Evolutionary conservation across 2,329 filamentous ascomycete species (phyloP).

Genomic region (Ustilaginoidea virens): DNA sequence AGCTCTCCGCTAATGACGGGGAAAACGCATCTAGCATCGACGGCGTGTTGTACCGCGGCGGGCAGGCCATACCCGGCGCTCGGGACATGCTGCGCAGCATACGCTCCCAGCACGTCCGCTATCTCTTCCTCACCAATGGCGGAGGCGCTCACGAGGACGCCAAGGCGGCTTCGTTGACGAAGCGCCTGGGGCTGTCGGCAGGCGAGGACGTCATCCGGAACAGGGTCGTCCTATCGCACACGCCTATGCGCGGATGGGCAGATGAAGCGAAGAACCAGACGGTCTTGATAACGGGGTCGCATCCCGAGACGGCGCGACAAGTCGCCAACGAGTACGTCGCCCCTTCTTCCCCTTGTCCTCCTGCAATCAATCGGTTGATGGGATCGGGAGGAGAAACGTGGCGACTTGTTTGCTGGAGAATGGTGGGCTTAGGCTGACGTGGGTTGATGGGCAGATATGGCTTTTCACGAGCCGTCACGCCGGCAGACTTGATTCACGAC

Average conservation of each 20-base stretch:
- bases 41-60: conserved; percentile 79
- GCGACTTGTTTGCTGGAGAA: too few species aligned
- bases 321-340: conserved; percentile 50
- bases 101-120: conserved; percentile 62
- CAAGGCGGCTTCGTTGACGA: conserved; percentile 18
- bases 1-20: neutral
- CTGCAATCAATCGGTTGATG: neutral
- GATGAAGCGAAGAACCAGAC: conserved; percentile 28
- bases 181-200: conserved; percentile 16
- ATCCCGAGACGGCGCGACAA: conserved; percentile 48
- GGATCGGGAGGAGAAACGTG: neutral
- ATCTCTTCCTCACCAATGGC: conserved; percentile 91
- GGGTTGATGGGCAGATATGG: conserved; percentile 37
- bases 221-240: conserved; percentile 63
- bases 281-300: conserved; percentile 60
- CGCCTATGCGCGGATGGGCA: conserved; percentile 55
- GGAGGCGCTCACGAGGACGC: conserved; percentile 63
- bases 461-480: conserved; percentile 69
- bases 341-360: neutral
- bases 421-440: conserved; percentile 3
- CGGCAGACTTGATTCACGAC: conserved; percentile 64
- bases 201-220: conserved; percentile 18
- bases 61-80: conserved; percentile 65
- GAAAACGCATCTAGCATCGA: conserved; percentile 45
- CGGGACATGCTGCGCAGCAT: conserved; percentile 58